A percentile compares a stretch with the other conserved stretches of the same genome.
Evolutionary conservation across 805 yeast species (phyloP).

Genomic region (Schwanniomyces polymorphus): DNA sequence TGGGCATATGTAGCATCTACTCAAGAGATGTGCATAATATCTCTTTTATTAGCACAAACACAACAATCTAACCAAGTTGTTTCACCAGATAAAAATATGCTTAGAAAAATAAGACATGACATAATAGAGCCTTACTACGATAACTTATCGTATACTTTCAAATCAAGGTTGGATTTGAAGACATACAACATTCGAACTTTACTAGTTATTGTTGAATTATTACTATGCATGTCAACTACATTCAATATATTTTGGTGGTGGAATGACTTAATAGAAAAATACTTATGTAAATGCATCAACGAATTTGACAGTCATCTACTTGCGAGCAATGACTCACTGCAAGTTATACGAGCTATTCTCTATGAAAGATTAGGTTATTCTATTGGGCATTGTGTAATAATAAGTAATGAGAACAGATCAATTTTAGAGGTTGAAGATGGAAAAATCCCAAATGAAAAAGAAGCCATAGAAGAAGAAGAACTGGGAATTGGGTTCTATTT

Average conservation of each 20-base stretch:
- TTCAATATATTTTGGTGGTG: conserved; percentile 46
- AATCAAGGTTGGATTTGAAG: conserved; percentile 67
- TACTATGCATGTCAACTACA: conserved; percentile 46
- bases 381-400: conserved; percentile 44
- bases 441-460: not conserved
- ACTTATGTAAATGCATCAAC: conserved; percentile 48
- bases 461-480: not conserved
- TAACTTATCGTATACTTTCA: conserved; percentile 70
- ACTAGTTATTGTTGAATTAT: conserved; percentile 69
- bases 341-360: conserved; percentile 45
- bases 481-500: conserved; percentile 13
- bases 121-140: conserved; percentile 64
- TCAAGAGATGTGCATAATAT: conserved; percentile 84
- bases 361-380: conserved; percentile 43
- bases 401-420: conserved; percentile 19
- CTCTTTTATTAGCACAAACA: conserved; percentile 62
- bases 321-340: conserved; percentile 40
- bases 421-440: conserved; percentile 33
- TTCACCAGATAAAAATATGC: conserved; percentile 38
- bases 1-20: conserved; percentile 79
- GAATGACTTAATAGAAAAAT: conserved; percentile 42
- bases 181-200: conserved; percentile 71
- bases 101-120: conserved; percentile 51
- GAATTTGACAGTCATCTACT: conserved; percentile 44
- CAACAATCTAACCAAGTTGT: conserved; percentile 36